Percentiles rank a stretch among this genome's conserved stretches.
Evolutionary conservation across 2,329 filamentous ascomycete genomes (phyloP).

Genomic region (Ascocoryne sarcoides): DNA sequence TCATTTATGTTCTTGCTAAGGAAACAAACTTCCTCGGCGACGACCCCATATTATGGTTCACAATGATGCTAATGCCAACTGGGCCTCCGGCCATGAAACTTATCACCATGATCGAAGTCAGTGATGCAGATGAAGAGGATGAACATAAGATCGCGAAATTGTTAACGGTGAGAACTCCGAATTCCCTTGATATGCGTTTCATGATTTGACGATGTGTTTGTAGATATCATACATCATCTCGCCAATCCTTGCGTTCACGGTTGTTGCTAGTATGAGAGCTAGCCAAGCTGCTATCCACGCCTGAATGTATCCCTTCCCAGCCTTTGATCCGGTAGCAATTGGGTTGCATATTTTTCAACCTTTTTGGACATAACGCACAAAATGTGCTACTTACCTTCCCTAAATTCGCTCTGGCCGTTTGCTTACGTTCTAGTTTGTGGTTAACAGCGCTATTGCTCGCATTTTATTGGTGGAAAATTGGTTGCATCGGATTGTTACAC

Average conservation of each 20-base stretch:
- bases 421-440: too few relatives aligned
- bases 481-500: too few relatives aligned
- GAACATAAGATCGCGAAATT: constrained; percentile 37
- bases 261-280: constrained; percentile 30
- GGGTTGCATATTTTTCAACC: too few relatives aligned
- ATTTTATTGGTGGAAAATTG: too few relatives aligned
- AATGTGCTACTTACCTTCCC: too few relatives aligned
- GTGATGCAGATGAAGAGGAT: constrained; percentile 31
- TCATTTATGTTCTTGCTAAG: constrained; percentile 46
- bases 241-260: constrained; percentile 31
- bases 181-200: too few relatives aligned
- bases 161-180: constrained; percentile 30
- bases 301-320: too few relatives aligned
- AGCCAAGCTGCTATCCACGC: constrained; percentile 26
- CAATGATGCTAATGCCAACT: constrained; percentile 39
- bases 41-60: constrained; percentile 60
- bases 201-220: too few relatives aligned
- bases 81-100: constrained; percentile 41
- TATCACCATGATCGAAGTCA: constrained; percentile 37
- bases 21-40: constrained; percentile 41
- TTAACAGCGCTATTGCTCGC: too few relatives aligned
- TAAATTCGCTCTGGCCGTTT: too few relatives aligned
- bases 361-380: too few relatives aligned
- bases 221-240: constrained; percentile 33
- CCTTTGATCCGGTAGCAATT: too few relatives aligned